Base-by-base conservation (phyloP, 805 yeast genomes). In the Kazachstania psychrophila region DNA sequence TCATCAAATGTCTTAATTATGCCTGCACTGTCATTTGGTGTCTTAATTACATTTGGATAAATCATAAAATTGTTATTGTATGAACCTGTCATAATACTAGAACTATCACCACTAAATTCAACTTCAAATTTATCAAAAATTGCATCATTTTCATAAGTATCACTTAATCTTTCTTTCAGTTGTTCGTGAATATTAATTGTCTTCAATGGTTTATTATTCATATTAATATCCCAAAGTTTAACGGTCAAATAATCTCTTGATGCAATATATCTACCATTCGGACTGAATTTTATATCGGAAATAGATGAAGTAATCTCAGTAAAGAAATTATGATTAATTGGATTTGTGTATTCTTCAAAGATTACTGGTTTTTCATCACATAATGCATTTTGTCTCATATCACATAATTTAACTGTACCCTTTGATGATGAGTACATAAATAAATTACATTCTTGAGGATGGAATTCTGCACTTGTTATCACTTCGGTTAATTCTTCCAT, bases 401-500 rank as follows among this genome's bases (percentile, higher is more conserved):
- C 99, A 24, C 92, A 85, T 46, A 92, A 70, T 65, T 92, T 88
- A 48, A 94, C 85, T 29, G 95, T 84, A 39, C 98, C 99, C 61
- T 89, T 92, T 36, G 94, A 82, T 10, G 94, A 82, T 5, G 95
- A 80, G 65, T 92, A 89, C 87, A 89, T 87, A 62, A 92, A 89
- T 52, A 83, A 66, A 60, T 92, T 92, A 68, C 99, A 92, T 56
- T 79, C 78, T 31, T 68, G 64, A 12, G 99, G 98, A 61, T 94
- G 97, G 66, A 92, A 92, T 60, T 88, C 95, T 2, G 97, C 94
- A 53, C 88, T 75, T 13, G 99, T 92, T 46, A 92, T 89, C 36
- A 92, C 98, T 62, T 92, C 98, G 8, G 98, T 89, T 51, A 92
- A 73, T 64, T 92, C 99, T 66, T 92, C 99, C 98, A 92, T 94